Evolutionary conservation across 78 protist genomes (phyloP).

Genomic region (Cavenderia fasciculata): DNA sequence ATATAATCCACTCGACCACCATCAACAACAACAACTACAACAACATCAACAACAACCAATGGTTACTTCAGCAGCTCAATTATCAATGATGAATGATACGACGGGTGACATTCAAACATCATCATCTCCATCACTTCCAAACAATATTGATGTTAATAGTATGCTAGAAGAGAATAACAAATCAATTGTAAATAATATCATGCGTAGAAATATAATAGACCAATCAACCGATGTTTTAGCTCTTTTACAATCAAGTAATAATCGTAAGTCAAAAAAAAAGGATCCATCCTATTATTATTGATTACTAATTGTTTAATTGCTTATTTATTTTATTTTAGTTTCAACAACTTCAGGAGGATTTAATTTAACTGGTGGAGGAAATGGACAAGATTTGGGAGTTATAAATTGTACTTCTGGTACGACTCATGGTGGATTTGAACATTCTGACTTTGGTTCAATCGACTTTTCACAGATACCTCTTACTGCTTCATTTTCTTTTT

Average conservation of each 20-base stretch:
- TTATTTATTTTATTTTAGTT: not conserved
- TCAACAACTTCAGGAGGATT: not conserved
- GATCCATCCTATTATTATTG: not conserved
- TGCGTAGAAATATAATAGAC: not conserved
- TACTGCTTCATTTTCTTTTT: not conserved
- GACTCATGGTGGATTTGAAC: not conserved
- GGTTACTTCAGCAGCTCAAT: not conserved
- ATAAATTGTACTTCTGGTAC: not conserved
- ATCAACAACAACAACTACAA: not conserved
- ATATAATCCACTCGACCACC: not conserved
- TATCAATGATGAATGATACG: not conserved
- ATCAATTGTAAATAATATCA: not conserved
- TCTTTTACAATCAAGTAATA: no score
- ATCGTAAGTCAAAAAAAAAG: no score
- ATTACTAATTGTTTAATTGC: no score
- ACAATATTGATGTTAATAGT: not conserved
- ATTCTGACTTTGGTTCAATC: not conserved
- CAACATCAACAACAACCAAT: not conserved
- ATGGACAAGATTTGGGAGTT: not conserved
- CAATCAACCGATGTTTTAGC: no score
- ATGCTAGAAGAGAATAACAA: not conserved
- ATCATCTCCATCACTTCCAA: not conserved
- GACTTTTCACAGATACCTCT: slow-evolving; percentile 8
- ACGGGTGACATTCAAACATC: not conserved
- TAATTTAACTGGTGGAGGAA: not conserved